Base-by-base conservation (phyloP, 2,329 filamentous ascomycete species). In the Paraphoma chrysanthemicola region DNA sequence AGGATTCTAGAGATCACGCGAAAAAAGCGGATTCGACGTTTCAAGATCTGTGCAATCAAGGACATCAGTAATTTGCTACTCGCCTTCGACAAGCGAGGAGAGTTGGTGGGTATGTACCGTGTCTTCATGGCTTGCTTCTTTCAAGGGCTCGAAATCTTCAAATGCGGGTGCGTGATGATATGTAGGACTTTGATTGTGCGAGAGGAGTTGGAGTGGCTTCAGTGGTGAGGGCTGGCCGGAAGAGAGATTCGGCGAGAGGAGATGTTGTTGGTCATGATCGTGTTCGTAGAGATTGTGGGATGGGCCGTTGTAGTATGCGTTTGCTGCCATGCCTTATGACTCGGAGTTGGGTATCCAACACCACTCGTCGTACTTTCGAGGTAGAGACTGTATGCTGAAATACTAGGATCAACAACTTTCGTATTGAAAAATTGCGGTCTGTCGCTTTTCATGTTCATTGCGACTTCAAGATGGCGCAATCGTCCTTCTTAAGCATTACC, bases 1-100 rank as follows among this genome's bases (percentile, higher is more conserved):
- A 77, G 56, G 44, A 71, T 39, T 48, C 78, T 76, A 17, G 74
- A 74, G 23, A 77, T 17, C 48, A 79, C 42, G 51, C 73, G 73
- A 2, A 80, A 70, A 39, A 69, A 53, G 30, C 78, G 77, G 51
- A 80, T 79, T 29, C 65, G 68, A 11, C 62, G 33, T 70, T 79
- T 79, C 50, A 80, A 69, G 12, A 42, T 52, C 72, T 74, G 51
- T 17, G 3, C 23, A 14, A n/a, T 16, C 36, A 10, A 31, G 9
- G 41, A 66, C 11, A 60, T 53, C 38, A 33, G 4, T 38, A 45
- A n/a, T 18, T 11, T 46, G 3, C n/a, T n/a, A 18, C 7, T n/a
- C 23, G 12, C 17, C 23, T 42, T 2, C 2, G 39, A 1, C 31
- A n/a, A 8, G n/a, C 44, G 33, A 14, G 33, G 14, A 14, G 33